Conservation (phyloP, 163 green algal genomes). For the Prototheca stagnorum region DNA sequence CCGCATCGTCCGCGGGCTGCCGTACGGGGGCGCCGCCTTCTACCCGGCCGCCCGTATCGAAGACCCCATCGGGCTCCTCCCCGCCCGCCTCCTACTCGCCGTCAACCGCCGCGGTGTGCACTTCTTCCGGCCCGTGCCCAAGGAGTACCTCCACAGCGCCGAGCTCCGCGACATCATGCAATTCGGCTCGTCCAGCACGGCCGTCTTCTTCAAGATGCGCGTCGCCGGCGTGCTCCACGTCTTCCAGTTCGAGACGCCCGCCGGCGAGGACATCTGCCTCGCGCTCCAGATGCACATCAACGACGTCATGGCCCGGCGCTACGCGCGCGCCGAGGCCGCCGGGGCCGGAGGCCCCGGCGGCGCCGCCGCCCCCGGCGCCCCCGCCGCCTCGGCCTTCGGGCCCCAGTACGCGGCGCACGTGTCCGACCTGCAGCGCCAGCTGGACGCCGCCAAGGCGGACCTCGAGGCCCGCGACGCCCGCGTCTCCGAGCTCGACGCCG, state of each 20-base stretch:
- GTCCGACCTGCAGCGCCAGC: conserved; percentile 50
- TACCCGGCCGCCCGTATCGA: conserved; percentile 78
- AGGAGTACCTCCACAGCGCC: conserved; percentile 93
- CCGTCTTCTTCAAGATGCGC: conserved; percentile 97
- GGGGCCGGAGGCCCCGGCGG: conserved; percentile 7
- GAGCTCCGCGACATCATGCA: conserved; percentile 98
- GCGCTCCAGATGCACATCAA: conserved; percentile 98
- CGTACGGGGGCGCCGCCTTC: conserved; percentile 79
- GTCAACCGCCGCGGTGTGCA: conserved; percentile 95
- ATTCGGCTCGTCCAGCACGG: conserved; percentile 63
- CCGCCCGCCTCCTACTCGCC: conserved; percentile 79
- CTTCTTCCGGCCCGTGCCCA: conserved; percentile 88
- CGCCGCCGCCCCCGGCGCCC: conserved; percentile 2
- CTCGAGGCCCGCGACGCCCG: conserved; percentile 7
- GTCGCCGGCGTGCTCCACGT: conserved; percentile 94
- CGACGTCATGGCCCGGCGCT: conserved; percentile 92
- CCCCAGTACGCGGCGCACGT: conserved; percentile 75
- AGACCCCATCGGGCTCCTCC: conserved; percentile 91
- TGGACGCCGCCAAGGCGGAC: conserved; percentile 40
- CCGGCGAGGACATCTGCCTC: conserved; percentile 96
- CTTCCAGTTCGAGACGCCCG: conserved; percentile 93
- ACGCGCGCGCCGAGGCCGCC: conserved; percentile 41
- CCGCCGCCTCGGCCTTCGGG: conserved; percentile 42
- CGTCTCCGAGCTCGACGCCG: conserved; percentile 37
- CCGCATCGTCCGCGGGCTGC: conserved; percentile 79